Base-by-base conservation (phyloP, 2,329 filamentous ascomycete species). In the Lecanicillium sp. region DNA sequence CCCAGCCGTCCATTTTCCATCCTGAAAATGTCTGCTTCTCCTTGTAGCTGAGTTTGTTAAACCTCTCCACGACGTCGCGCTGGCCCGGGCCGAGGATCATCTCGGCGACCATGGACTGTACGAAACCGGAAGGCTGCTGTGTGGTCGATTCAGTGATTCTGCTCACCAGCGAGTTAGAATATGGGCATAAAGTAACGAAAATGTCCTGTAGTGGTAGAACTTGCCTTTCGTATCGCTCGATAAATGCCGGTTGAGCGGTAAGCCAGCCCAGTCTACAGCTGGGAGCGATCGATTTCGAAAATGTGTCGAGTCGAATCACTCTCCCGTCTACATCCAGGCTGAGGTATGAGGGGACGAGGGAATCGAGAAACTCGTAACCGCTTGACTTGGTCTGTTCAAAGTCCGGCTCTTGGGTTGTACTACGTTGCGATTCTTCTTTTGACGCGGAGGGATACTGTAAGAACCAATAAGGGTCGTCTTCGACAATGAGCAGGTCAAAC, bases 391-490 rank as follows among this genome's bases (percentile, higher is more conserved):
- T 49, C 12, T 56, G 58, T 20, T 44, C n/a, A 8, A 25, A 12
- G 13, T 50, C 22, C n/a, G n/a, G n/a, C n/a, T n/a, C 37, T 61
- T 64, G 17, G 48, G 49, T 12, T 56, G 58, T 20, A 44, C n/a
- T 5, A 25, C 10, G 13, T 50, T 11, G 66, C 49, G 74, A 66
- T 54, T 77, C 66, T 34, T 62, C 60, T 18, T 55, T 33, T 38
- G 66, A 74, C 1, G 84, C 81, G 1, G 84, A 84, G 0, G 87
- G 87, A 60, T 78, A 96, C 58, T 96, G 90, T 8, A 97, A 71
- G 59, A 92, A 90, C 86, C 87, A 96, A 66, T 96, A 96, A 5
- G 90, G 90, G 46, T 96, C 89, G 52, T 97, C 90, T 60, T 97
- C 90, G 45, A 94, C 66, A 47, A 96, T 95, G 52, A 96, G 76